Percentiles rank a stretch among this genome's conserved stretches.
phyloP scores from a whole-genome alignment of 108 stramenopile species.

The Fragilaria crotonensis region DNA sequence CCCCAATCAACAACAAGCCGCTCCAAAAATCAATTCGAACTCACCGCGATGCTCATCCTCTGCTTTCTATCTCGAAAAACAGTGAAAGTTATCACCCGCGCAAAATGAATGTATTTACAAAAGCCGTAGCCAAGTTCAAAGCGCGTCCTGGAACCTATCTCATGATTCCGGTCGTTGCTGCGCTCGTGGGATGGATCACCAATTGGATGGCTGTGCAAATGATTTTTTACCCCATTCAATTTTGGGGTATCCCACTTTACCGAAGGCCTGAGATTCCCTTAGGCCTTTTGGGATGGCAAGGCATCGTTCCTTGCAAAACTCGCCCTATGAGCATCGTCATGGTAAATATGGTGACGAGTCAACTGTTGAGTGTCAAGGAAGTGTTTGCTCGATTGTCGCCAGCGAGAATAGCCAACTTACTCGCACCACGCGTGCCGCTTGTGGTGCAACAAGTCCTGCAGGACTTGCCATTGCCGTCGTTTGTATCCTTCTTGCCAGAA shows the following conservation, averaged over 20 bases:
- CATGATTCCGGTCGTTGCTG: constrained; percentile 83
- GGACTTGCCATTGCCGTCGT: constrained; percentile 33
- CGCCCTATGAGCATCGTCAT: constrained; percentile 71
- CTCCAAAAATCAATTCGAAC: too few relatives aligned
- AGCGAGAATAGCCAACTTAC: constrained; percentile 35
- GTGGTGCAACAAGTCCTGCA: constrained; percentile 45
- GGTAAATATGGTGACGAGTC: constrained; percentile 81
- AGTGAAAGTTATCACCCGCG: too few relatives aligned
- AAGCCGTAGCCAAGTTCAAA: constrained; percentile 51
- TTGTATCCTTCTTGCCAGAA: not conserved
- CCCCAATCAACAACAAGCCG: too few relatives aligned
- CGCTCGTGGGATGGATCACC: constrained; percentile 92
- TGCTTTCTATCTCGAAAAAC: too few relatives aligned
- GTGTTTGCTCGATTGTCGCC: constrained; percentile 76
- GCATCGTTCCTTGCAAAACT: constrained; percentile 86
- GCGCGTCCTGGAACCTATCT: constrained; percentile 62
- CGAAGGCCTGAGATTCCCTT: constrained; percentile 54
- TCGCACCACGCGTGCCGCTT: constrained; percentile 66
- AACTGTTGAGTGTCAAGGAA: constrained; percentile 69
- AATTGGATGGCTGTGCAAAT: constrained; percentile 89
- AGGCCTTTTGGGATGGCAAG: constrained; percentile 82
- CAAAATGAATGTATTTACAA: not conserved
- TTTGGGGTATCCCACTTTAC: constrained; percentile 65
- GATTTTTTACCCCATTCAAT: constrained; percentile 84
- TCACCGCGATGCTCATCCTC: too few relatives aligned